Percentiles rank a stretch among this genome's conserved stretches.
Conservation (phyloP, 345 rosid species). For the Aegle marmelos region DNA sequence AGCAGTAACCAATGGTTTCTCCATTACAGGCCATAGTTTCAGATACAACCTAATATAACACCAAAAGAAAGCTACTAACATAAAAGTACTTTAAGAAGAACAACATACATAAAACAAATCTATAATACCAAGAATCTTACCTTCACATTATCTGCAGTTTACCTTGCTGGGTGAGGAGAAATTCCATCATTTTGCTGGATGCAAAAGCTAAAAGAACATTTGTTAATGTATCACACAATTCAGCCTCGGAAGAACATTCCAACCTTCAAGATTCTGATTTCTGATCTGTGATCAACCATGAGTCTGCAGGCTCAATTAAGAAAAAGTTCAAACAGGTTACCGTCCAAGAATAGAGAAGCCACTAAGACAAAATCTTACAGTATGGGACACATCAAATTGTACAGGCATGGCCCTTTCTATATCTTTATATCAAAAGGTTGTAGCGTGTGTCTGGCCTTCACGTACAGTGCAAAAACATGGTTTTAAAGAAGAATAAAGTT, state of each 20-base stretch:
- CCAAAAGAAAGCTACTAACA: neutral
- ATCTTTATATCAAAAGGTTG: neutral
- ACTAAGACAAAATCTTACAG: neutral
- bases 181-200: slow-evolving; percentile 4
- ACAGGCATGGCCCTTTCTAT: neutral
- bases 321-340: neutral
- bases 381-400: neutral
- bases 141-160: slow-evolving; percentile 5
- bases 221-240: neutral
- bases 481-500: neutral
- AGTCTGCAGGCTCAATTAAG: neutral
- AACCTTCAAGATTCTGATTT: neutral
- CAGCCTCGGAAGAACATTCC: neutral
- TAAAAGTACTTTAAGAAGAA: neutral
- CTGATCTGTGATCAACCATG: neutral
- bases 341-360: neutral
- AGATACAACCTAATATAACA: neutral
- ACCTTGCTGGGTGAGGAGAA: neutral
- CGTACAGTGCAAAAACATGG: neutral
- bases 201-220: slow-evolving; percentile 11
- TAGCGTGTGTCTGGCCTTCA: neutral
- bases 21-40: neutral
- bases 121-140: neutral
- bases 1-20: neutral
- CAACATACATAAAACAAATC: neutral